Conservation (phyloP, 371 early-diverging fungal genomes). For the Lichtheimia ornata region DNA sequence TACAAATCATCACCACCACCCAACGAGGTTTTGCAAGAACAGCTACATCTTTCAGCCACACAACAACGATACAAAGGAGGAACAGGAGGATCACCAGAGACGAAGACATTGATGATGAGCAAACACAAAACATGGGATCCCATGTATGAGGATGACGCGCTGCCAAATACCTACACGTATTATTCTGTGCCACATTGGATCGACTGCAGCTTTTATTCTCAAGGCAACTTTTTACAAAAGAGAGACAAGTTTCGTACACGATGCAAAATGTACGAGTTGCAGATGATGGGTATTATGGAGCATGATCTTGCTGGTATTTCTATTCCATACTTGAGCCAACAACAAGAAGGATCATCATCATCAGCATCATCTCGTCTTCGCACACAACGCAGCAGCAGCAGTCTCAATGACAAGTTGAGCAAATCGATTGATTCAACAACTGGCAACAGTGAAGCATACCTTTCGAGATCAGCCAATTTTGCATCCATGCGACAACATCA, state of each 20-base stretch:
- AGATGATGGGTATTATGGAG: conserved; percentile 81
- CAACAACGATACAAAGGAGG: conserved; percentile 5
- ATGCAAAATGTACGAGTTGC: conserved; percentile 84
- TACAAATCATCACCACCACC: conserved; percentile 58
- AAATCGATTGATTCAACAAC: conserved; percentile 12
- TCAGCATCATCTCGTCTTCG: not conserved
- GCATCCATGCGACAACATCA: conserved; percentile 16
- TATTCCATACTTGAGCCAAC: conserved; percentile 47
- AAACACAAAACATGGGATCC: conserved; percentile 50
- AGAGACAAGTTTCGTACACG: conserved; percentile 65
- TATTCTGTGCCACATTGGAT: conserved; percentile 93
- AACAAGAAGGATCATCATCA: conserved; percentile 2
- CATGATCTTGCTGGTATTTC: conserved; percentile 62
- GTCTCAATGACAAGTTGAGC: conserved; percentile 33
- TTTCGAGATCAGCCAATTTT: conserved; percentile 45
- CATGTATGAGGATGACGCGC: conserved; percentile 49
- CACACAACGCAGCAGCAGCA: conserved; percentile 37
- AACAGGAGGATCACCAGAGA: conserved; percentile 35
- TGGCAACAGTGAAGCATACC: conserved; percentile 34
- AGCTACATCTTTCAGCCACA: conserved; percentile 4
- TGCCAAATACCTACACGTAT: conserved; percentile 47
- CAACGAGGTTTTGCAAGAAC: conserved; percentile 16
- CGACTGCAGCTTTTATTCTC: conserved; percentile 86
- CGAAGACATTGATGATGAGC: conserved; percentile 19
- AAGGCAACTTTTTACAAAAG: conserved; percentile 41